phyloP scores from a whole-genome alignment of 78 protist genomes.

The Diacronema lutheri region DNA sequence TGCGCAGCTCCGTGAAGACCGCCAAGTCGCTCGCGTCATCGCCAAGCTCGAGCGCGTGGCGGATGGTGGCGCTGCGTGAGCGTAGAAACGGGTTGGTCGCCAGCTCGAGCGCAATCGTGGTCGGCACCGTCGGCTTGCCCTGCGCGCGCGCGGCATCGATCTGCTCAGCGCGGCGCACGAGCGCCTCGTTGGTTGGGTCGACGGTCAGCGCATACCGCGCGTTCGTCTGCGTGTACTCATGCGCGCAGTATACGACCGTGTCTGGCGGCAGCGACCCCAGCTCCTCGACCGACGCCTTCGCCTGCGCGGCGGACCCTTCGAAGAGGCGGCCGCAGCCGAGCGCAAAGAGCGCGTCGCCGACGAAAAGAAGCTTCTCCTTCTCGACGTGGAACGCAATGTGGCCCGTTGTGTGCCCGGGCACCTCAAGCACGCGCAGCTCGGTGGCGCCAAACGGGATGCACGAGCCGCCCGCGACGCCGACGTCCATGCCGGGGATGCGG shows the following conservation, averaged over 20 bases:
- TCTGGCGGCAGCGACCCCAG: slow-evolving; percentile 13
- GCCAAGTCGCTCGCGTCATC: not conserved
- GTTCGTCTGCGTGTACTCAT: slow-evolving; percentile 39
- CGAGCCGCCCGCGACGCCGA: not conserved
- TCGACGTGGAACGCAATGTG: not conserved
- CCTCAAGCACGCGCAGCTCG: not conserved
- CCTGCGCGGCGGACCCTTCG: slow-evolving; percentile 18
- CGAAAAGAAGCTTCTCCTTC: not conserved
- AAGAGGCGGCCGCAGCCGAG: slow-evolving; percentile 41
- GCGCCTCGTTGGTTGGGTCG: slow-evolving; percentile 8
- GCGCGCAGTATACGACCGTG: slow-evolving; percentile 36
- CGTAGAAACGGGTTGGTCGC: slow-evolving; percentile 36
- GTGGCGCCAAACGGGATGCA: not conserved
- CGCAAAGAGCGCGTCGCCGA: slow-evolving; percentile 42
- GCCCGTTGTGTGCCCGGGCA: slow-evolving; percentile 8
- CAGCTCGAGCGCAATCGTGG: slow-evolving; percentile 2
- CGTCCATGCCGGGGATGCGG: not conserved
- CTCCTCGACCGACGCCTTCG: not conserved
- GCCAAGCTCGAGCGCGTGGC: not conserved
- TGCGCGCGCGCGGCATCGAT: not conserved
- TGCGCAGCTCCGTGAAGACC: slow-evolving; percentile 1
- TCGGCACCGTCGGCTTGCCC: slow-evolving; percentile 21
- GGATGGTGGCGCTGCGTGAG: not conserved
- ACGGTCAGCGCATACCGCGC: slow-evolving; percentile 12
- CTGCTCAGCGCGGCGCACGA: not conserved